Evolutionary conservation across 1,284 basidiomycete species (phyloP).

Genomic region (Apiotrichum veenhuisii): DNA sequence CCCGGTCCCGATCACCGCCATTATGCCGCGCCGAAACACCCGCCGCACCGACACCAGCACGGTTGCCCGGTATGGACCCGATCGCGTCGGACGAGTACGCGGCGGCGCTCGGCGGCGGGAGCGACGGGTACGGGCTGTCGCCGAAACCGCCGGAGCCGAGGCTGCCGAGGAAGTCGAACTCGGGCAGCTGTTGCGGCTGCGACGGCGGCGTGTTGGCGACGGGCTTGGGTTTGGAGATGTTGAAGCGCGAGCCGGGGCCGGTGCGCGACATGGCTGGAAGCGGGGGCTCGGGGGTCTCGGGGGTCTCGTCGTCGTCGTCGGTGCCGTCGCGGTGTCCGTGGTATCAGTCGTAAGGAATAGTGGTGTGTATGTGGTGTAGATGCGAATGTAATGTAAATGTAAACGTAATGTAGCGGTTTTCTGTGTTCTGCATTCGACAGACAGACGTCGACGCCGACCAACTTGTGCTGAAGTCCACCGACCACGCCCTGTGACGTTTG

Average conservation of each 20-base stretch:
- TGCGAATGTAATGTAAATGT: too few relatives aligned
- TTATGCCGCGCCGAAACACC: not conserved
- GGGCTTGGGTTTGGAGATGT: constrained; percentile 34
- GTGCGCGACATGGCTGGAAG: constrained; percentile 21
- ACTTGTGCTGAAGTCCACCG: too few relatives aligned
- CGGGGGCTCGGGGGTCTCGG: not conserved
- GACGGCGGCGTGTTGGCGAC: constrained; percentile 16
- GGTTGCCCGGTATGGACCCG: not conserved
- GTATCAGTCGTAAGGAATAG: too few relatives aligned
- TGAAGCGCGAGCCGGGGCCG: constrained; percentile 27
- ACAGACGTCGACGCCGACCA: too few relatives aligned
- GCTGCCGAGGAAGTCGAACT: constrained; percentile 12
- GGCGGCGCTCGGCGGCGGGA: constrained; percentile 5
- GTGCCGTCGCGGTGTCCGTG: too few relatives aligned
- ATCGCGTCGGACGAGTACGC: constrained; percentile 1
- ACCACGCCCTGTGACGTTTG: too few relatives aligned
- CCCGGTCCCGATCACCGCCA: too few relatives aligned
- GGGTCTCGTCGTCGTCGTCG: not conserved
- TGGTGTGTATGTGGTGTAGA: too few relatives aligned
- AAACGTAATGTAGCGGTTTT: too few relatives aligned
- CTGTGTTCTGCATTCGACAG: too few relatives aligned
- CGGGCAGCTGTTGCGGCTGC: not conserved
- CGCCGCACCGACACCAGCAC: constrained; percentile 1
- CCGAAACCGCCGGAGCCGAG: constrained; percentile 8
- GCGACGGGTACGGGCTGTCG: constrained; percentile 23